phyloP scores from a whole-genome alignment of 2,329 filamentous ascomycete genomes.

The Raffaelea arxii region DNA sequence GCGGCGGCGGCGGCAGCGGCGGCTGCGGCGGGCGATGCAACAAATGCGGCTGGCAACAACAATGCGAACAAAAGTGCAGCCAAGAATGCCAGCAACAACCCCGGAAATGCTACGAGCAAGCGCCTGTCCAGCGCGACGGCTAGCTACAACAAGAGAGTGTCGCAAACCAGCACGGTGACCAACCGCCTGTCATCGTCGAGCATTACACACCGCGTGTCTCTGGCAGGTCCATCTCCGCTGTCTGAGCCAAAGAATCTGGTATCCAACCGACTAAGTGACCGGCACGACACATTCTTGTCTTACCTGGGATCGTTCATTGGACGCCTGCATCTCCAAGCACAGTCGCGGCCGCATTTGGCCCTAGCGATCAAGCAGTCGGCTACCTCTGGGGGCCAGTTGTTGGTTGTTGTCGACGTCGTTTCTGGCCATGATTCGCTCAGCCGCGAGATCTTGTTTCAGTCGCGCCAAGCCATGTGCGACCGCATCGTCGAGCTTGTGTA shows the following conservation, averaged over 20 bases:
- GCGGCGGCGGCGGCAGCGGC: not conserved
- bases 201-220: constrained; percentile 66
- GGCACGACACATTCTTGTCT: constrained; percentile 82
- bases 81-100: not conserved
- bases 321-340: constrained; percentile 79
- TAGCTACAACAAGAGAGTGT: constrained; percentile 21
- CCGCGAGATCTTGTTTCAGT: constrained; percentile 55
- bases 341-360: constrained; percentile 75
- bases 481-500: constrained; percentile 71
- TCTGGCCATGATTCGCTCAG: constrained; percentile 65
- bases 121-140: constrained; percentile 27
- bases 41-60: not conserved
- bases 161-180: constrained; percentile 26
- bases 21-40: not conserved
- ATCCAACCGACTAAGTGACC: constrained; percentile 68
- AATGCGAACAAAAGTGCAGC: not conserved
- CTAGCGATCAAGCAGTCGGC: constrained; percentile 76
- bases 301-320: constrained; percentile 91
- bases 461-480: constrained; percentile 68
- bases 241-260: constrained; percentile 63
- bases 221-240: constrained; percentile 56
- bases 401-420: constrained; percentile 73
- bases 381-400: constrained; percentile 66
- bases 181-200: constrained; percentile 44
- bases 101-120: constrained; percentile 23